Evolutionary conservation across 495 filamentous ascomycete species (phyloP).

Genomic region (Aspergillus affinis): DNA sequence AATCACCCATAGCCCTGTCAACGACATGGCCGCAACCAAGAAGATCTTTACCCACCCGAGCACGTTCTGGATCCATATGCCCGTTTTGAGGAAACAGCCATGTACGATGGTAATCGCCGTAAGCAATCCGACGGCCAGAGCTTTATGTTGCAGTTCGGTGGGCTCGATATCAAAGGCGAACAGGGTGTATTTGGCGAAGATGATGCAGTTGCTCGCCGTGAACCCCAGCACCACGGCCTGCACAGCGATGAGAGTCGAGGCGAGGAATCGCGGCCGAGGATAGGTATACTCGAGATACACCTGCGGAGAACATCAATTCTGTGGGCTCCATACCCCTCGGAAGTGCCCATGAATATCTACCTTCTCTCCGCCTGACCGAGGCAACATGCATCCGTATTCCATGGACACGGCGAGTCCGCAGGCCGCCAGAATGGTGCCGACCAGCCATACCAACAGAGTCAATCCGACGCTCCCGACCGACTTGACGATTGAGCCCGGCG

Average conservation of each 20-base stretch:
- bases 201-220: constrained; percentile 50
- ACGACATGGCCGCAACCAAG: constrained; percentile 42
- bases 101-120: constrained; percentile 40
- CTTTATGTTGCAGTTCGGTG: constrained; percentile 36
- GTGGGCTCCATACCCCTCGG: background rate
- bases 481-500: constrained; percentile 65
- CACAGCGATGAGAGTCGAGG: constrained; percentile 64
- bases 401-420: constrained; percentile 61
- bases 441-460: constrained; percentile 61
- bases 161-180: constrained; percentile 39
- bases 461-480: constrained; percentile 68
- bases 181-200: constrained; percentile 45
- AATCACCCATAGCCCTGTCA: constrained; percentile 46
- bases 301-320: constrained; percentile 11
- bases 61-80: constrained; percentile 46
- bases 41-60: constrained; percentile 51
- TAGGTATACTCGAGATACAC: constrained; percentile 78
- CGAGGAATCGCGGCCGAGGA: constrained; percentile 64
- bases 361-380: constrained; percentile 68
- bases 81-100: constrained; percentile 36
- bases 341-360: constrained; percentile 23
- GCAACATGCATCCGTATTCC: constrained; percentile 73
- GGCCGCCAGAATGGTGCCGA: constrained; percentile 58
- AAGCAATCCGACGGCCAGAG: constrained; percentile 36
- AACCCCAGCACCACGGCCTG: constrained; percentile 70